These are phyloP conservation scores for Diaporthe caulivora DNA, from an alignment of 2,329 filamentous ascomycete genomes.

Conservation along the genomic window DNA sequence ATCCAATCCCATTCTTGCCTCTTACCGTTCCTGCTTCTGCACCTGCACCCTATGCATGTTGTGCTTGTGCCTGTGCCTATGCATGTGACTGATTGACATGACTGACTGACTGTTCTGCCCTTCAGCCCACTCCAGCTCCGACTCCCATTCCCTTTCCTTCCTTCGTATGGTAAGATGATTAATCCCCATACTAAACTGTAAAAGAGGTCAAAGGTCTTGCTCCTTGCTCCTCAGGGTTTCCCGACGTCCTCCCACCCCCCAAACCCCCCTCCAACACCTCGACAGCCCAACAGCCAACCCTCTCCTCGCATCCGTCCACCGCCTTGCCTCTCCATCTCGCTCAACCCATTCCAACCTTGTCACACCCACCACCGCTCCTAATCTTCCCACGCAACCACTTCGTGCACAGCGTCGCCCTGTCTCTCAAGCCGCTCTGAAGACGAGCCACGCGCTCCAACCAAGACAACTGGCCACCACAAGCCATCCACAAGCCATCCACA, in stretches of 20 bases:
- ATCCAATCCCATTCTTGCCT: background rate
- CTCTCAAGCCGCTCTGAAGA: background rate
- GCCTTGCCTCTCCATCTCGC: slow-evolving; percentile 3
- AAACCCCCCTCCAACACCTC: no score
- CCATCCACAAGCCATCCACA: background rate
- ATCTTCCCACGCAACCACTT: background rate
- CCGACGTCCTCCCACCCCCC: background rate
- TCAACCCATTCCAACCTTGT: background rate
- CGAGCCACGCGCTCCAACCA: background rate
- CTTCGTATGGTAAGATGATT: background rate
- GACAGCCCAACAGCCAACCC: background rate
- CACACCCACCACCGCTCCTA: background rate
- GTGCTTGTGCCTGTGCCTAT: background rate
- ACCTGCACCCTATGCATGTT: background rate
- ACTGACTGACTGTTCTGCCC: no score
- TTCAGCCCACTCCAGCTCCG: background rate
- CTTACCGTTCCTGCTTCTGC: background rate
- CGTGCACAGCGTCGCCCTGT: slow-evolving; percentile 3
- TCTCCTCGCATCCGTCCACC: background rate
- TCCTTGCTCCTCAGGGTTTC: background rate
- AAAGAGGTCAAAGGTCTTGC: background rate
- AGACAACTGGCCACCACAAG: background rate
- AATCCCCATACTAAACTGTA: background rate
- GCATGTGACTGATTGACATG: background rate
- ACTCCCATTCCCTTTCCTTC: background rate